These are phyloP conservation scores for Ogataea trehaloabstinens DNA, from an alignment of 805 yeast species.

Conservation along the genomic window DNA sequence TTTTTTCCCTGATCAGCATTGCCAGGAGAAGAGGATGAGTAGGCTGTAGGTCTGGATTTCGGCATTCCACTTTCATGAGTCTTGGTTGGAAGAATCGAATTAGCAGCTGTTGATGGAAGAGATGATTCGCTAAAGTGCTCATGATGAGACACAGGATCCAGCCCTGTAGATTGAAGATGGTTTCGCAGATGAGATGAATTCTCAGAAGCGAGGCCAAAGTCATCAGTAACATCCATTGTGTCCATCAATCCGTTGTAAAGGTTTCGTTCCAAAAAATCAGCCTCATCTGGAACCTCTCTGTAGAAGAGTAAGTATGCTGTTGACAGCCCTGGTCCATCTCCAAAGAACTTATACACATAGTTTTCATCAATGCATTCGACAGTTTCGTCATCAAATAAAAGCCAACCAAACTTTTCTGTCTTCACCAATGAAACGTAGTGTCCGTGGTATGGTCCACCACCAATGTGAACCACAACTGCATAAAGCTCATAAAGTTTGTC, in stretches of 20 bases:
- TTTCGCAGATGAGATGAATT: neutral
- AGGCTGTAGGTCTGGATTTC: neutral
- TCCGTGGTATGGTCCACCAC: slow-evolving; percentile 98
- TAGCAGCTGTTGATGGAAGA: neutral
- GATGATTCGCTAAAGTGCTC: neutral
- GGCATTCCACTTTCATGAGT: neutral
- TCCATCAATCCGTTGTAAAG: slow-evolving; percentile 31
- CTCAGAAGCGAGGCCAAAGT: slow-evolving; percentile 13
- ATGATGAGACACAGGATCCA: neutral
- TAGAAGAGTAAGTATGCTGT: slow-evolving; percentile 91
- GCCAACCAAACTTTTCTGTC: slow-evolving; percentile 78
- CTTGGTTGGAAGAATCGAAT: neutral
- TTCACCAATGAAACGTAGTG: slow-evolving; percentile 89
- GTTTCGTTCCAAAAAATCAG: slow-evolving; percentile 26
- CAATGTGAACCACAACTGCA: slow-evolving; percentile 89
- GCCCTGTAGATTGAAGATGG: neutral
- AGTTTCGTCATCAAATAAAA: slow-evolving; percentile 91
- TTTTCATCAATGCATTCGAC: slow-evolving; percentile 84
- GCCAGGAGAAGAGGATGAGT: neutral
- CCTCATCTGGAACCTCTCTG: slow-evolving; percentile 50
- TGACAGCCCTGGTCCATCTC: slow-evolving; percentile 83
- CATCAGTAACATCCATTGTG: slow-evolving; percentile 17
- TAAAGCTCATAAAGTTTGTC: slow-evolving; percentile 74
- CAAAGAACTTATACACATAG: slow-evolving; percentile 82
- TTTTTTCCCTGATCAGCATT: slow-evolving; percentile 7